These are phyloP conservation scores for Ettlia oleoabundans DNA, from an alignment of 139 green algal species.

Conservation along the genomic window DNA sequence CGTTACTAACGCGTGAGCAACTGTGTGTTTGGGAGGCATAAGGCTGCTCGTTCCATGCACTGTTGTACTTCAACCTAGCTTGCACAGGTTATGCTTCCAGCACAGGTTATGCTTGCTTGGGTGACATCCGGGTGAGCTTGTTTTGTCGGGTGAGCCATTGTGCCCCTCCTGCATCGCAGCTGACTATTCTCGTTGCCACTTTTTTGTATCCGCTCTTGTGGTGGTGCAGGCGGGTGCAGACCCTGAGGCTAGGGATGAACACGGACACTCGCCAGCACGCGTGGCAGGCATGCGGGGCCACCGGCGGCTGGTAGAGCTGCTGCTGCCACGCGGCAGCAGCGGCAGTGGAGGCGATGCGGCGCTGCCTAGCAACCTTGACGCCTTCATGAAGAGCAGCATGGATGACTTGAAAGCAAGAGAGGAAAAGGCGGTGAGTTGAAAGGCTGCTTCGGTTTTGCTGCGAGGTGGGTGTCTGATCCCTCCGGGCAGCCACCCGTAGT, in stretches of 20 bases:
- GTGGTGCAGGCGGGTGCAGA: conserved; percentile 42
- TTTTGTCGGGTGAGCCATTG: not conserved
- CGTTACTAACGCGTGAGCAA: not conserved
- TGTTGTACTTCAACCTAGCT: too few relatives aligned
- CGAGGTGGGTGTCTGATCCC: too few relatives aligned
- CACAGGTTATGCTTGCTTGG: too few relatives aligned
- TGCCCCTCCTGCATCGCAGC: too few relatives aligned
- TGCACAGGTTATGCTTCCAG: too few relatives aligned
- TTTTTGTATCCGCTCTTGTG: too few relatives aligned
- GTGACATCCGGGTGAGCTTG: not conserved
- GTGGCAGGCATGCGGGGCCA: conserved; percentile 20
- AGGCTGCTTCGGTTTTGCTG: not conserved
- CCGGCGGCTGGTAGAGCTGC: conserved; percentile 37
- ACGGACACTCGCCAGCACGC: conserved; percentile 30
- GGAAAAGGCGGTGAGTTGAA: not conserved
- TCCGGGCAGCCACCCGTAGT: too few relatives aligned
- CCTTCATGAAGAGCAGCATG: conserved; percentile 5
- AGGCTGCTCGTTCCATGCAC: too few relatives aligned
- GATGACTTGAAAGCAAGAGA: not conserved
- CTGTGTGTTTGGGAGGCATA: too few relatives aligned
- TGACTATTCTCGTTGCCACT: not conserved
- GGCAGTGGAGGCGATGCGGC: not conserved
- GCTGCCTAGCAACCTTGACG: conserved; percentile 39
- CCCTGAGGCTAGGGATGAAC: conserved; percentile 35
- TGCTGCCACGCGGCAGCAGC: conserved; percentile 24